Base-by-base conservation (phyloP, 2,329 filamentous ascomycete species). In the Raffaelea arxii region DNA sequence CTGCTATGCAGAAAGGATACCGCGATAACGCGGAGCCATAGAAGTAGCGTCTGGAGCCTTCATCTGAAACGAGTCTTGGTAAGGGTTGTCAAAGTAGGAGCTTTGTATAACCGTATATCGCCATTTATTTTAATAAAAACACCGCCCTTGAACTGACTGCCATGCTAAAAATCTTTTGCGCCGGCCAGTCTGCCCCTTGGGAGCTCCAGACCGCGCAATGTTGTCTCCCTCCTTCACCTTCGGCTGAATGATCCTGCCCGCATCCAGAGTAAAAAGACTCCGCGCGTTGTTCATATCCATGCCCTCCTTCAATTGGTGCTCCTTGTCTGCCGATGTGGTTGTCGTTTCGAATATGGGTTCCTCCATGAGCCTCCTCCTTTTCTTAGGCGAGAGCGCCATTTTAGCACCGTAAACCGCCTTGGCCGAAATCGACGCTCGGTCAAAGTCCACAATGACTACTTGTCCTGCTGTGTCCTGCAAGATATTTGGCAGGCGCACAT, bases 401-500 rank as follows among this genome's bases (percentile, higher is more conserved):
- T 16, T 23, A 4, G 41, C 23, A 23, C 16, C 7, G 25, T 23
- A 16, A n/a, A n/a, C 21, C 19, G 46, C 4, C 41, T 10, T 14
- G 3, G 39, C 30, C 19, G 23, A 19, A 21, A 44, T 4, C 22
- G 12, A n/a, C 1, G 42, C 46, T 6, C 14, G 43, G 27, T 51
- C 49, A 39, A 51, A 48, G 11, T 51, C 49, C 4, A 51, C n/a
- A 19, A 51, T n/a, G 3, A 10, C 22, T 10, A 48, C 4, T 2
- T 44, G 11, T 1, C 46, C 46, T 2, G 23, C 22, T 3, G 49
- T 23, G 9, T 30, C 22, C 23, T 25, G 46, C 27, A 51, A 27
- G 14, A 51, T 37, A 21, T 51, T 51, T 3, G 46, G 46, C 40
- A 44, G 21, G 2, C 46, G 46, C 4, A 48, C 27, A 27, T 52